Base-by-base conservation (phyloP, 257 asterid species). In the Solanum virginianum region DNA sequence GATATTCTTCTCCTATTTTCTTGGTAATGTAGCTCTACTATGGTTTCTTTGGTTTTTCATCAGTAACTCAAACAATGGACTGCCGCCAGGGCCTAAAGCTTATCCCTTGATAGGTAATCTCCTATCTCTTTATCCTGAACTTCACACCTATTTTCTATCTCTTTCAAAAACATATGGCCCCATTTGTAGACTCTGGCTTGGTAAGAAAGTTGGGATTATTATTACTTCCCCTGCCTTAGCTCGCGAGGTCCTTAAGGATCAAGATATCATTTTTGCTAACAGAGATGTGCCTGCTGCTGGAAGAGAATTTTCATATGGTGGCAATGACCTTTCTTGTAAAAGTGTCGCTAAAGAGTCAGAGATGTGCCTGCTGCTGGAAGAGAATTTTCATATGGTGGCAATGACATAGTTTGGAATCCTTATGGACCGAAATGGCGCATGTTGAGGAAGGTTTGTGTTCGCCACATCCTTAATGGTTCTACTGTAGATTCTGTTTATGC, bases 361-460 rank as follows among this genome's bases (percentile, higher is more conserved):
- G 98, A 93, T 55, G 89, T 91, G 16, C 95, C 97, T 6, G 94
- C 85, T 63, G 97, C 95, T 0, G 97, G 86, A 4, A 80, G 45
- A 20, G 93, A 89, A 80, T 90, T 91, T 0, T 16, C 94, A 0
- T 93, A 93, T 79, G 98, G 98, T 18, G 97, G 97, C 55, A 8
- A 16, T 0, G 94, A 92, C 88, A 91, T 93, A 6, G 94, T 86
- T 1, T 95, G 97, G 95, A 89, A 59, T 3, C 93, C 95, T 2
- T 91, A 93, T 68, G 98, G 98, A 2, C 90, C 97, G 0, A 93
- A 92, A 39, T 95, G 97, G 98, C 88, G 95, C 84, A 91, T 93
- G 97, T 79, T 95, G 84, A 84, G 98, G 87, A n/a, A 92, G 71
- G 89, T 95, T 0, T 91, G 93, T 39, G 95, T 91, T 0, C 89